phyloP scores from a whole-genome alignment of 805 yeast genomes.

The Wickerhamiella lipophila region DNA sequence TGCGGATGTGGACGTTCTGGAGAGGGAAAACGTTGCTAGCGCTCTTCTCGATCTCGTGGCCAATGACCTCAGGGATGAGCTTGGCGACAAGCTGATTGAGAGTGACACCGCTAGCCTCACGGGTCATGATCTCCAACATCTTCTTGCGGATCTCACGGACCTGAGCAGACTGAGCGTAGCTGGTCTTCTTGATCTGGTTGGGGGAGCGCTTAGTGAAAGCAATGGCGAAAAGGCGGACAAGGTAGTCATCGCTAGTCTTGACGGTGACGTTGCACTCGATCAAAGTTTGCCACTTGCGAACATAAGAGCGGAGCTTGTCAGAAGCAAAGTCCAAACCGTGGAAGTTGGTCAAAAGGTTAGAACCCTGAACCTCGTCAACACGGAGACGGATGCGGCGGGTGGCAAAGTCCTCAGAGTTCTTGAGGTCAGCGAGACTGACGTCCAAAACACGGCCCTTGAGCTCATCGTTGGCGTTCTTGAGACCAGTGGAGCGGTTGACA shows the following conservation, averaged over 20 bases:
- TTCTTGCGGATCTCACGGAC: slow-evolving; percentile 94
- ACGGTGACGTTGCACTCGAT: slow-evolving; percentile 97
- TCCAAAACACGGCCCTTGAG: slow-evolving; percentile 96
- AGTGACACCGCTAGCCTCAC: slow-evolving; percentile 90
- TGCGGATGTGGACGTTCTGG: slow-evolving; percentile 97
- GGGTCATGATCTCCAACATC: slow-evolving; percentile 90
- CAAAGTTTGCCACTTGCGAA: slow-evolving; percentile 97
- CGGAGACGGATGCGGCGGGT: slow-evolving; percentile 95
- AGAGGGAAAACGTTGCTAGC: slow-evolving; percentile 92
- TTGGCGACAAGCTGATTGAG: slow-evolving; percentile 93
- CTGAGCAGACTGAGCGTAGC: slow-evolving; percentile 96
- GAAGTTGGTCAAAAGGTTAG: slow-evolving; percentile 97
- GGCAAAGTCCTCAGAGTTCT: slow-evolving; percentile 97
- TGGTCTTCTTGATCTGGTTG: slow-evolving; percentile 93
- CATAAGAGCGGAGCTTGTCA: slow-evolving; percentile 94
- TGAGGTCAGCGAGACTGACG: slow-evolving; percentile 91
- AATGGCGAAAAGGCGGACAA: slow-evolving; percentile 89
- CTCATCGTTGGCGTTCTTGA: slow-evolving; percentile 93
- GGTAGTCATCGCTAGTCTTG: slow-evolving; percentile 96
- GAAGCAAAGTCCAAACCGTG: slow-evolving; percentile 98
- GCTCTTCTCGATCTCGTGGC: slow-evolving; percentile 96
- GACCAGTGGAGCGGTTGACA: slow-evolving; percentile 97
- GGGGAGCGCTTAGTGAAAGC: slow-evolving; percentile 98
- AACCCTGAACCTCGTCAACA: slow-evolving; percentile 98
- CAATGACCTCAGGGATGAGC: slow-evolving; percentile 97